phyloP scores from a whole-genome alignment of 2,329 filamentous ascomycete species.

The Geosmithia putterillii region DNA sequence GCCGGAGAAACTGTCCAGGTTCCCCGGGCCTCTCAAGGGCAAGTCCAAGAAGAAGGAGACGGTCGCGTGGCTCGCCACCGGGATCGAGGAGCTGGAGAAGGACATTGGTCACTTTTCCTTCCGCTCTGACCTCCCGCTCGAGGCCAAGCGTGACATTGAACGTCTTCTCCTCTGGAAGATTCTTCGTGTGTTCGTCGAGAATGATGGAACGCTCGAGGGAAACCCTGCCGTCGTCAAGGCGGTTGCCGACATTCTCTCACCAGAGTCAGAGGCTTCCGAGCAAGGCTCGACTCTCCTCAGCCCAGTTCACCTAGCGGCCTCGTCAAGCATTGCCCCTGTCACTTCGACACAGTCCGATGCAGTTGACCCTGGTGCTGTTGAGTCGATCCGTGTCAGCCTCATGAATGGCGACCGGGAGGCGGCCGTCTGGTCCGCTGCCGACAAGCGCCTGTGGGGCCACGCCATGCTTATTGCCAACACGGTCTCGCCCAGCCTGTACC shows the following conservation, averaged over 20 bases:
- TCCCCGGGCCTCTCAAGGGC: constrained; percentile 78
- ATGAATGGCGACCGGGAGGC: constrained; percentile 76
- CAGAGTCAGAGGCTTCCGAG: constrained; percentile 23
- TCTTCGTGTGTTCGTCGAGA: constrained; percentile 66
- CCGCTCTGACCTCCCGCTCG: constrained; percentile 37
- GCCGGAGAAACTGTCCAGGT: constrained; percentile 61
- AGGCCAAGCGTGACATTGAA: constrained; percentile 65
- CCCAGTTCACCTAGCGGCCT: neutral
- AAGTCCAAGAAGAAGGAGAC: constrained; percentile 97
- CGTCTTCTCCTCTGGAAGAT: constrained; percentile 81
- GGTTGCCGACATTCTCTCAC: constrained; percentile 62
- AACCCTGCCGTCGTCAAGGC: constrained; percentile 59
- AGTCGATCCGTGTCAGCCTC: constrained; percentile 61
- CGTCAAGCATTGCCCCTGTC: constrained; percentile 5
- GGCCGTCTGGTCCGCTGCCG: constrained; percentile 85
- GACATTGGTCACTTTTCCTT: constrained; percentile 35
- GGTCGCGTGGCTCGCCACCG: constrained; percentile 63
- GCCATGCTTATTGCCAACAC: constrained; percentile 78
- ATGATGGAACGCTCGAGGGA: constrained; percentile 74
- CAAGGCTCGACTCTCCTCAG: constrained; percentile 10
- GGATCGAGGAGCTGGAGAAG: constrained; percentile 63
- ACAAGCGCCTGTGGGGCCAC: constrained; percentile 91
- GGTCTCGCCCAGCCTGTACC: constrained; percentile 74
- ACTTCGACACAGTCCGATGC: constrained; percentile 46
- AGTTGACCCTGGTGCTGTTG: constrained; percentile 55